These are phyloP conservation scores for Phialemonium atrogriseum DNA, from an alignment of 2,329 filamentous ascomycete species.

Conservation along the genomic window DNA sequence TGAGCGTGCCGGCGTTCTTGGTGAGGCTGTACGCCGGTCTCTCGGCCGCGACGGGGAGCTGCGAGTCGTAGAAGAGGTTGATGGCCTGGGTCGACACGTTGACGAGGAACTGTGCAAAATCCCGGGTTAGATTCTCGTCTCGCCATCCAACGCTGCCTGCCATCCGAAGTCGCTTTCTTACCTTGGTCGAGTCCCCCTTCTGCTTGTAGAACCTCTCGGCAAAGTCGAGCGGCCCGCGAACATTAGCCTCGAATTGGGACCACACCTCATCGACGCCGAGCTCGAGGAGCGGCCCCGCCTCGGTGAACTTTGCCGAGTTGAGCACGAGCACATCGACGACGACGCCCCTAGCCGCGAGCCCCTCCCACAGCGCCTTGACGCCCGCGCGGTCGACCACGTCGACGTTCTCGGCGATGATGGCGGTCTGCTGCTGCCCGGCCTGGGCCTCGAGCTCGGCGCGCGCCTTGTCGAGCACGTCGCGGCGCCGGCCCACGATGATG, in stretches of 20 bases:
- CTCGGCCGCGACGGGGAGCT: constrained; percentile 11
- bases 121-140: not conserved
- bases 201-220: constrained; percentile 26
- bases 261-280: constrained; percentile 14
- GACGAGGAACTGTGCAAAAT: constrained; percentile 17
- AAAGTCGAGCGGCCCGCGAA: constrained; percentile 20
- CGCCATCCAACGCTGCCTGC: no score
- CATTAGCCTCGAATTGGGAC: constrained; percentile 19
- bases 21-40: constrained; percentile 25
- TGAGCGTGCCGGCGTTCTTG: constrained; percentile 26
- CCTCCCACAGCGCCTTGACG: constrained; percentile 22
- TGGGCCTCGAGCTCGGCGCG: constrained; percentile 7
- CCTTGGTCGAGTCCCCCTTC: constrained; percentile 11
- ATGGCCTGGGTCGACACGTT: constrained; percentile 20
- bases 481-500: constrained; percentile 21
- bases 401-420: constrained; percentile 24
- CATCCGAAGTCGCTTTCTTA: no score
- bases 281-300: constrained; percentile 14
- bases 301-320: constrained; percentile 16
- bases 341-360: constrained; percentile 11
- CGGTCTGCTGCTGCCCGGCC: constrained; percentile 6
- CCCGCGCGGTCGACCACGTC: constrained; percentile 14
- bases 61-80: constrained; percentile 14
- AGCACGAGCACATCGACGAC: constrained; percentile 25
- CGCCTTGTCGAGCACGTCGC: constrained; percentile 11